Evolutionary conservation across 345 rosid species (phyloP).

Genomic region (Linum trigynum): DNA sequence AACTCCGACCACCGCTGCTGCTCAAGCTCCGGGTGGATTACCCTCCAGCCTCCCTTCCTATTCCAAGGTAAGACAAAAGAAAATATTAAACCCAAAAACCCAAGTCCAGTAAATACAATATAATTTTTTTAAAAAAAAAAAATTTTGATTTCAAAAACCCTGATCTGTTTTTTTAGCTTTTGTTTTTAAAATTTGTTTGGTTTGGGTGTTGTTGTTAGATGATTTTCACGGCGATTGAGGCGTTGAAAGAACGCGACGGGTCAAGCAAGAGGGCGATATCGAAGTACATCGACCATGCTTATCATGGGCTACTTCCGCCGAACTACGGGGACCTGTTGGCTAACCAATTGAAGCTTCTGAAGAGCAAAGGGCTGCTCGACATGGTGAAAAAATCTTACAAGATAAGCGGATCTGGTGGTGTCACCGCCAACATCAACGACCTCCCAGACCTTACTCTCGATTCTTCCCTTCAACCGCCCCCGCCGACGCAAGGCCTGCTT

Average conservation of each 20-base stretch:
- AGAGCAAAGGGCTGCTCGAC: slow-evolving; percentile 37
- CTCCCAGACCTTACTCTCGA: not conserved
- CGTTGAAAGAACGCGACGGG: slow-evolving; percentile 58
- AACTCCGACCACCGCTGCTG: slow-evolving; percentile 11
- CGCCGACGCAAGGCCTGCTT: slow-evolving; percentile 6
- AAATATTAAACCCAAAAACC: no score
- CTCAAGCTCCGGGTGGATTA: not conserved
- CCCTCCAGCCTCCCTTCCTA: slow-evolving; percentile 13
- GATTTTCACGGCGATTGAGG: slow-evolving; percentile 60
- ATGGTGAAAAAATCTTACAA: slow-evolving; percentile 59
- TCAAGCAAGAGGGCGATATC: slow-evolving; percentile 77
- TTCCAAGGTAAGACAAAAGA: slow-evolving; percentile 11
- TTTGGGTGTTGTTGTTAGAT: slow-evolving; percentile 29
- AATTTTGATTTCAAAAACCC: not conserved
- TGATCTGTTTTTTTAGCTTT: not conserved
- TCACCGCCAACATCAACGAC: not conserved
- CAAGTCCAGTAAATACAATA: not conserved
- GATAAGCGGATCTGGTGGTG: slow-evolving; percentile 44
- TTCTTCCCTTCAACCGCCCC: not conserved
- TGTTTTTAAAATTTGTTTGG: no score
- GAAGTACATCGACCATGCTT: slow-evolving; percentile 42
- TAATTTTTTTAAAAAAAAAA: not conserved
- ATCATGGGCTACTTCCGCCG: slow-evolving; percentile 35
- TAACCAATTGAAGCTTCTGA: slow-evolving; percentile 52
- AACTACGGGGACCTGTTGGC: slow-evolving; percentile 46